Conservation (phyloP, 169 alveolate species). For the Plasmodium malariae region DNA sequence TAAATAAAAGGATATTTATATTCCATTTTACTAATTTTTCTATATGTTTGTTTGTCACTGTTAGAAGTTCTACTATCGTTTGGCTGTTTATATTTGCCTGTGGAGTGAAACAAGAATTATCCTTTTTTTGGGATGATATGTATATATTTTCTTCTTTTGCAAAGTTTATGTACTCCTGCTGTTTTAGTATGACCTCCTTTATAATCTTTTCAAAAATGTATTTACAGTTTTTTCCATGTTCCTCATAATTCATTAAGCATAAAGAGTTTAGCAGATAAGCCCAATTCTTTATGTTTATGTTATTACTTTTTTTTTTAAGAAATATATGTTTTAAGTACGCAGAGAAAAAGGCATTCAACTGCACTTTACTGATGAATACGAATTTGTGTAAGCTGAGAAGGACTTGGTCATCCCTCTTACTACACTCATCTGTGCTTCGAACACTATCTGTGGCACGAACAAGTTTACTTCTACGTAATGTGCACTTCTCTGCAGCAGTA, state of each 20-base stretch:
- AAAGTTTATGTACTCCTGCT: background rate
- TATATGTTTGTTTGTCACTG: slow-evolving; percentile 37
- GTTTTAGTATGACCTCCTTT: background rate
- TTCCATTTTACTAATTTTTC: background rate
- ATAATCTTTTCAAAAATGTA: background rate
- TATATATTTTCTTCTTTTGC: background rate
- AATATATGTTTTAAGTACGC: slow-evolving; percentile 1
- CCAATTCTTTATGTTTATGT: slow-evolving; percentile 1
- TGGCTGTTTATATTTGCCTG: background rate
- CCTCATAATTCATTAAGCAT: slow-evolving; percentile 27
- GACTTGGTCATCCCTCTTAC: too few relatives aligned
- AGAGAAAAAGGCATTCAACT: slow-evolving; percentile 13
- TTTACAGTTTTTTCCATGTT: background rate
- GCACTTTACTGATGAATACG: background rate
- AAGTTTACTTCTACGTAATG: too few relatives aligned
- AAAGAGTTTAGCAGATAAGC: slow-evolving; percentile 13
- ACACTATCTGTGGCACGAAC: too few relatives aligned
- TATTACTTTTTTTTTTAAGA: background rate
- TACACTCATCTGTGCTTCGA: too few relatives aligned
- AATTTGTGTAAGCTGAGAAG: background rate
- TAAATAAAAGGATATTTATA: background rate
- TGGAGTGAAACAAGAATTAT: background rate
- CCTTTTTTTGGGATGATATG: background rate
- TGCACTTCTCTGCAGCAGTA: too few relatives aligned
- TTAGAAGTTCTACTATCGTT: slow-evolving; percentile 17